Conservation (phyloP, 192 early-diverging fungal species). For the Entomortierella chlamydospora region DNA sequence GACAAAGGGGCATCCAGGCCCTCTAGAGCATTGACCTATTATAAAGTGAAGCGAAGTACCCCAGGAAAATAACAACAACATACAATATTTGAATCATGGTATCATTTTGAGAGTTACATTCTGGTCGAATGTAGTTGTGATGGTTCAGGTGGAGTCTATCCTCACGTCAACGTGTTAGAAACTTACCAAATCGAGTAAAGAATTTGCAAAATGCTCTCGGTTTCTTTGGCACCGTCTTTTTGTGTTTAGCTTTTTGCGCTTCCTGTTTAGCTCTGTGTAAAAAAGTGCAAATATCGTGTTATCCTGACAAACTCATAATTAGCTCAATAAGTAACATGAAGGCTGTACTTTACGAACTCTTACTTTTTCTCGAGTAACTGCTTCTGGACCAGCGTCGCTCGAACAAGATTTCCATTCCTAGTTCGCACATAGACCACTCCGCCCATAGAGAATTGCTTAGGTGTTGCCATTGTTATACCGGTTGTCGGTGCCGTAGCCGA, state of each 20-base stretch:
- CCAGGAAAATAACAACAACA: neutral
- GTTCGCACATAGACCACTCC: slow-evolving; percentile 55
- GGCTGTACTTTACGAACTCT: neutral
- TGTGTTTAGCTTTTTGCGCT: slow-evolving; percentile 15
- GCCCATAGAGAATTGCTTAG: slow-evolving; percentile 46
- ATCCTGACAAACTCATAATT: neutral
- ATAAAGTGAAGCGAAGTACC: neutral
- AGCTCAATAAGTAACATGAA: neutral
- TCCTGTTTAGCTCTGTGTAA: slow-evolving; percentile 23
- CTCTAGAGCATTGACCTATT: slow-evolving; percentile 55
- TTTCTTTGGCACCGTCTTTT: slow-evolving; percentile 14
- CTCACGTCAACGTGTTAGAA: neutral
- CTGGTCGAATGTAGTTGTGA: too few species aligned
- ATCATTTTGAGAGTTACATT: neutral
- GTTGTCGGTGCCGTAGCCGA: neutral
- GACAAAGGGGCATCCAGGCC: slow-evolving; percentile 52
- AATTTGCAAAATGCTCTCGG: slow-evolving; percentile 37
- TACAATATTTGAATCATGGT: neutral
- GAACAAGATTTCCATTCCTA: slow-evolving; percentile 49
- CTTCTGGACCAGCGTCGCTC: slow-evolving; percentile 42
- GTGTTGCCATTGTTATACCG: slow-evolving; percentile 9
- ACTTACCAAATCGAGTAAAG: slow-evolving; percentile 51
- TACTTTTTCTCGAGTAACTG: slow-evolving; percentile 40
- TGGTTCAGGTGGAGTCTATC: too few species aligned
- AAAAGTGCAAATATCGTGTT: neutral